These are phyloP conservation scores for Trichoderma lentiforme DNA, from an alignment of 2,329 filamentous ascomycete genomes.

Conservation along the genomic window DNA sequence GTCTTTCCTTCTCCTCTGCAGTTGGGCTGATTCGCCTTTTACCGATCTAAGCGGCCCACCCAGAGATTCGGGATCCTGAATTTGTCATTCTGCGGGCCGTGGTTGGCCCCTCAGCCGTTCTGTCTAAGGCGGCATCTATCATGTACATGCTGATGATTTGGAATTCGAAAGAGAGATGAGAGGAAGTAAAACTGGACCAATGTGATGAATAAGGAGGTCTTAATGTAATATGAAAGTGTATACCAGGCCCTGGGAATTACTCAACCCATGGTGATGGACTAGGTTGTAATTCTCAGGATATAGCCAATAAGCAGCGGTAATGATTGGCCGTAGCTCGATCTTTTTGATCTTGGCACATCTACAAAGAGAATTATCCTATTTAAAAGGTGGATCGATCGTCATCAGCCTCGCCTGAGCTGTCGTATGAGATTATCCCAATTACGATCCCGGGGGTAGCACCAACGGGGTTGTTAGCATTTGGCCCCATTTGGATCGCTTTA, in stretches of 20 bases:
- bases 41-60: neutral
- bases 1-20: neutral
- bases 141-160: neutral
- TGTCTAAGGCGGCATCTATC: neutral
- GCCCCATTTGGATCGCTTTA: neutral
- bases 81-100: slow-evolving; percentile 1
- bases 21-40: neutral
- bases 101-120: neutral
- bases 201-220: neutral
- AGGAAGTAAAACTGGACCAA: too few species aligned
- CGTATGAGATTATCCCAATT: neutral
- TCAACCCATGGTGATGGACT: neutral
- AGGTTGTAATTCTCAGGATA: neutral
- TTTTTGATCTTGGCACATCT: neutral
- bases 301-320: neutral
- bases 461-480: neutral
- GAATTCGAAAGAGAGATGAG: neutral
- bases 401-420: neutral
- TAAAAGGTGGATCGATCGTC: neutral
- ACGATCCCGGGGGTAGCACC: neutral
- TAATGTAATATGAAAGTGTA: neutral
- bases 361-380: neutral
- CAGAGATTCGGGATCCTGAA: neutral
- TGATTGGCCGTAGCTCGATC: neutral
- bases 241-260: neutral